A percentile compares a stretch with the other conserved stretches of the same genome.
These are phyloP conservation scores for Notholithocarpus densiflorus DNA, from an alignment of 306 rosid species.

Conservation along the genomic window DNA sequence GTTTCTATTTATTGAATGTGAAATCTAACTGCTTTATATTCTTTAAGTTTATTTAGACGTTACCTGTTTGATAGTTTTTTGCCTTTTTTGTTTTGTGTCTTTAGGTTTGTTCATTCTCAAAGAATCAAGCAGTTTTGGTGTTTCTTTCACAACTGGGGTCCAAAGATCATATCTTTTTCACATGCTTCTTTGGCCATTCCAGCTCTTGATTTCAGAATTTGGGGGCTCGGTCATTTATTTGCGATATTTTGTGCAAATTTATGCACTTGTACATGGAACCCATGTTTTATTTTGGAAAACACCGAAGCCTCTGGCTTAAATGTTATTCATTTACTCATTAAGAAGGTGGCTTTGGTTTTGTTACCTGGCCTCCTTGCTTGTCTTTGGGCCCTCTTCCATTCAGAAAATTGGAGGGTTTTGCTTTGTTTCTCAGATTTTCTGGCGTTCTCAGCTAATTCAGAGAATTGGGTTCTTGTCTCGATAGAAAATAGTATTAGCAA, in stretches of 20 bases:
- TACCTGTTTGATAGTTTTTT: conserved; percentile 23
- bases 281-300: conserved; percentile 32
- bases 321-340: conserved; percentile 19
- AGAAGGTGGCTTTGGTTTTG: conserved; percentile 32
- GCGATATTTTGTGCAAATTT: conserved; percentile 13
- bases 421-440: conserved; percentile 24
- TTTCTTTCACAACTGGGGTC: conserved; percentile 35
- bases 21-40: conserved; percentile 24
- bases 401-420: conserved; percentile 31
- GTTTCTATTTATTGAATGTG: conserved; percentile 26
- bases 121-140: conserved; percentile 24
- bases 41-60: conserved; percentile 6
- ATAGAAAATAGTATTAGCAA: conserved; percentile 8
- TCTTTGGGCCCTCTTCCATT: conserved; percentile 9
- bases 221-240: conserved; percentile 22
- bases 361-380: conserved; percentile 21
- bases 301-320: conserved; percentile 20
- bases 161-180: conserved; percentile 24
- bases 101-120: conserved; percentile 35
- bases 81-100: background rate
- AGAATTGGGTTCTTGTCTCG: conserved; percentile 24
- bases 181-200: conserved; percentile 13
- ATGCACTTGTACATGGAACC: conserved; percentile 29
- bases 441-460: conserved; percentile 24
- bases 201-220: conserved; percentile 39